A percentile compares a stretch with the other conserved stretches of the same genome.
Evolutionary conservation across 2,329 filamentous ascomycete species (phyloP).

Genomic region (Cladosporium colombiae): DNA sequence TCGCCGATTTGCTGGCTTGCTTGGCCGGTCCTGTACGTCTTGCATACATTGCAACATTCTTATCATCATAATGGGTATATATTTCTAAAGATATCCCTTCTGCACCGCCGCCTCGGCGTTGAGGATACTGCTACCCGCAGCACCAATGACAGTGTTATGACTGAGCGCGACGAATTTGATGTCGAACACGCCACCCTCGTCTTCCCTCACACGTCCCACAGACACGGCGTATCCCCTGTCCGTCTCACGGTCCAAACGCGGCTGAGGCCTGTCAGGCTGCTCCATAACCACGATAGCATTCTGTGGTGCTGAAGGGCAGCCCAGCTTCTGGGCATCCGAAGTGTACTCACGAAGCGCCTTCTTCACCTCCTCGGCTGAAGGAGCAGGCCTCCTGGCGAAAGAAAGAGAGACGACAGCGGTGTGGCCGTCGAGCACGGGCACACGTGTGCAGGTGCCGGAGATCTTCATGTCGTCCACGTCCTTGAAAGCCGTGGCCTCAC

Average conservation of each 20-base stretch:
- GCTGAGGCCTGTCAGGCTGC: conserved; percentile 86
- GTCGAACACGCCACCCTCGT: conserved; percentile 87
- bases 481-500: conserved; percentile 70
- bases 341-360: conserved; percentile 78
- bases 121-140: conserved; percentile 91
- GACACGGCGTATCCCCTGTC: conserved; percentile 86
- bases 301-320: conserved; percentile 81
- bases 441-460: conserved; percentile 86
- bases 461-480: conserved; percentile 75
- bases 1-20: background rate
- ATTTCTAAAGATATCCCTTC: conserved; percentile 71
- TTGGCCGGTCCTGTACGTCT: background rate
- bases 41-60: background rate
- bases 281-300: conserved; percentile 86
- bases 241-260: conserved; percentile 82
- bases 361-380: conserved; percentile 74
- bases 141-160: conserved; percentile 90
- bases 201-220: conserved; percentile 82
- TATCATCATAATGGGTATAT: background rate
- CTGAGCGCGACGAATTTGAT: conserved; percentile 92
- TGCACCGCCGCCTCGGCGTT: conserved; percentile 91
- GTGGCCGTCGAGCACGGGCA: conserved; percentile 93
- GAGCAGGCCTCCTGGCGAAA: conserved; percentile 74
- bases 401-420: conserved; percentile 88
- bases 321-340: conserved; percentile 77